A percentile compares a stretch with the other conserved stretches of the same genome.
Conservation (phyloP, 768 basidiomycete genomes). For the Suillus luteus region DNA sequence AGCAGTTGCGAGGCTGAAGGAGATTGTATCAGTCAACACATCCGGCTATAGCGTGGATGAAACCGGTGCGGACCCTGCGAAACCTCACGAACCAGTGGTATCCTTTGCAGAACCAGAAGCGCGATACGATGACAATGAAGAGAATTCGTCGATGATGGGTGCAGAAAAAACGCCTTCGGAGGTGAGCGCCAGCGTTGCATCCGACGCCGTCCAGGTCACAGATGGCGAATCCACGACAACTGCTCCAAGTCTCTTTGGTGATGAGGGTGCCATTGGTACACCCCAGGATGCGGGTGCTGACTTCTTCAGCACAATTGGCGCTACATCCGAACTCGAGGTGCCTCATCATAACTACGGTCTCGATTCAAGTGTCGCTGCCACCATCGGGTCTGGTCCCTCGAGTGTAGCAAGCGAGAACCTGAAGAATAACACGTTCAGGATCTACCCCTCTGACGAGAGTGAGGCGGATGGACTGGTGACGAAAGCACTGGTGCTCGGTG, state of each 20-base stretch:
- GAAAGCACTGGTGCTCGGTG: constrained; percentile 92
- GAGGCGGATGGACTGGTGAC: constrained; percentile 89
- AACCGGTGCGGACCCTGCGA: constrained; percentile 43
- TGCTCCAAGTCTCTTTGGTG: constrained; percentile 85
- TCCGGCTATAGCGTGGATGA: constrained; percentile 39
- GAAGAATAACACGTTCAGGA: constrained; percentile 85
- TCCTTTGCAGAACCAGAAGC: constrained; percentile 80
- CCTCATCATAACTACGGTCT: constrained; percentile 80
- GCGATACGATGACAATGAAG: constrained; percentile 33
- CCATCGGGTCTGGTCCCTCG: constrained; percentile 87
- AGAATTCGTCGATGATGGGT: constrained; percentile 29
- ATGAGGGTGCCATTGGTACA: constrained; percentile 64
- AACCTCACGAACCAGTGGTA: constrained; percentile 72
- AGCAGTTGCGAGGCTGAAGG: constrained; percentile 76
- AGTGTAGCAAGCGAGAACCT: constrained; percentile 73
- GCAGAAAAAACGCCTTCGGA: constrained; percentile 59
- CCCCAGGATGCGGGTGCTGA: constrained; percentile 74
- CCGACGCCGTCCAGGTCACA: constrained; percentile 60
- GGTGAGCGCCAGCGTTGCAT: constrained; percentile 61
- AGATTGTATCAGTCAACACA: constrained; percentile 32
- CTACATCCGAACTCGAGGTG: constrained; percentile 57
- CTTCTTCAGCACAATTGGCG: constrained; percentile 84
- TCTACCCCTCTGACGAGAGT: constrained; percentile 85
- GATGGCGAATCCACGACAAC: constrained; percentile 84
- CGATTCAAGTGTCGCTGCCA: constrained; percentile 94